Percentiles rank a stretch among this genome's conserved stretches.
Evolutionary conservation across 371 early-diverging fungal genomes (phyloP).

Genomic region (Gilbertella persicaria): DNA sequence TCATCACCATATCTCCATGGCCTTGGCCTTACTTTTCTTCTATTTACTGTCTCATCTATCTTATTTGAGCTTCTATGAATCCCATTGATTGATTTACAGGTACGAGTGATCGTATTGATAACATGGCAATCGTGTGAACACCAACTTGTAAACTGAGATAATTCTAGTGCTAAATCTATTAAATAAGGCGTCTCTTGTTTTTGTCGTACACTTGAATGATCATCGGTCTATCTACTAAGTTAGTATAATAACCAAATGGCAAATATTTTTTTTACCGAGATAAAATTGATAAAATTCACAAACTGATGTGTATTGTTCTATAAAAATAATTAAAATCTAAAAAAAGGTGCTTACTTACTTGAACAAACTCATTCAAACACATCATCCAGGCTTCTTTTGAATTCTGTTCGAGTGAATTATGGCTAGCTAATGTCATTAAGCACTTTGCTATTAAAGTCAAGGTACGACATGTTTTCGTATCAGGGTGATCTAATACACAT

Average conservation of each 20-base stretch:
- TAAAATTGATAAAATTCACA: constrained; percentile 35
- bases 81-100: constrained; percentile 13
- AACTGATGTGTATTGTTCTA: constrained; percentile 37
- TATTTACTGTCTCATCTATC: background rate
- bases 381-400: constrained; percentile 82
- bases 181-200: constrained; percentile 29
- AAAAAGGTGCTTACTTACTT: constrained; percentile 24
- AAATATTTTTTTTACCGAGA: constrained; percentile 38
- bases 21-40: constrained; percentile 13
- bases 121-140: constrained; percentile 16
- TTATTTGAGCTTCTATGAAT: background rate
- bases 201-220: constrained; percentile 9
- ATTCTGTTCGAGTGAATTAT: constrained; percentile 70
- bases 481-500: constrained; percentile 58
- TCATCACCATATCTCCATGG: constrained; percentile 20
- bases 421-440: constrained; percentile 71
- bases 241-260: too few relatives aligned
- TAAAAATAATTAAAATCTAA: constrained; percentile 6
- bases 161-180: constrained; percentile 29
- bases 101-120: constrained; percentile 16
- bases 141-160: constrained; percentile 28
- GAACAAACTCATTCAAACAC: constrained; percentile 62
- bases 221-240: background rate
- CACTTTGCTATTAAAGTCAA: constrained; percentile 81
- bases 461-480: constrained; percentile 63